These are phyloP conservation scores for Microdochium nivale DNA, from an alignment of 2,329 filamentous ascomycete species.

Conservation along the genomic window DNA sequence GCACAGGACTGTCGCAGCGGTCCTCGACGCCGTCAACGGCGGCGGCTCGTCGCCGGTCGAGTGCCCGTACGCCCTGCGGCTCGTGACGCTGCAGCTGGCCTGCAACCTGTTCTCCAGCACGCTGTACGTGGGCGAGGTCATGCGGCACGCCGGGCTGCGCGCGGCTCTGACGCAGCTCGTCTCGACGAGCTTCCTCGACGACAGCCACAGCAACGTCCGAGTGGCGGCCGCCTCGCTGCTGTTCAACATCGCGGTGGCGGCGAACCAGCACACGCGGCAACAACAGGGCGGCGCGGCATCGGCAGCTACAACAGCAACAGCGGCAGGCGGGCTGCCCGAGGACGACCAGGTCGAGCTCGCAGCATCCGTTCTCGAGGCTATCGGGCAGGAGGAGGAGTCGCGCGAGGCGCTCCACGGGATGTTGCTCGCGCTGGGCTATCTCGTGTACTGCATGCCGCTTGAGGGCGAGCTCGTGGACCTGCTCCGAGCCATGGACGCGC, in stretches of 20 bases:
- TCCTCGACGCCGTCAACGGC: constrained; percentile 54
- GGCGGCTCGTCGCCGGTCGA: constrained; percentile 21
- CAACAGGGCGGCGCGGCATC: constrained; percentile 45
- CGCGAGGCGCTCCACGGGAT: constrained; percentile 69
- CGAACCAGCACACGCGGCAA: constrained; percentile 52
- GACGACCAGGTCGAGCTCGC: constrained; percentile 72
- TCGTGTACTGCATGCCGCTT: constrained; percentile 61
- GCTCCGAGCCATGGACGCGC: constrained; percentile 69
- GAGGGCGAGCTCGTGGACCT: constrained; percentile 74
- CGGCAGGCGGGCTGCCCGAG: constrained; percentile 45
- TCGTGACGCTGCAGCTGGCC: constrained; percentile 73
- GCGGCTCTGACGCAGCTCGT: constrained; percentile 58
- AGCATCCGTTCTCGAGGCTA: constrained; percentile 71
- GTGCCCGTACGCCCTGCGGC: constrained; percentile 72
- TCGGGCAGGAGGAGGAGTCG: constrained; percentile 49
- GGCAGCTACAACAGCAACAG: too few species aligned
- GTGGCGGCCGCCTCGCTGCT: constrained; percentile 76
- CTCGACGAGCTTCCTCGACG: constrained; percentile 71
- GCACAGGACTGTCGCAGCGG: constrained; percentile 51
- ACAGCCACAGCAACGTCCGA: constrained; percentile 62
- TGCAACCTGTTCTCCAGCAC: constrained; percentile 79
- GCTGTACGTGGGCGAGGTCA: constrained; percentile 58
- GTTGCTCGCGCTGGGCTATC: constrained; percentile 64
- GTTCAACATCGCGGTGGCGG: constrained; percentile 70
- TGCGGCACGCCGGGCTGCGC: constrained; percentile 42